Evolutionary conservation across 2,329 filamentous ascomycete species (phyloP).

Genomic region (Ophiostoma ulmi): DNA sequence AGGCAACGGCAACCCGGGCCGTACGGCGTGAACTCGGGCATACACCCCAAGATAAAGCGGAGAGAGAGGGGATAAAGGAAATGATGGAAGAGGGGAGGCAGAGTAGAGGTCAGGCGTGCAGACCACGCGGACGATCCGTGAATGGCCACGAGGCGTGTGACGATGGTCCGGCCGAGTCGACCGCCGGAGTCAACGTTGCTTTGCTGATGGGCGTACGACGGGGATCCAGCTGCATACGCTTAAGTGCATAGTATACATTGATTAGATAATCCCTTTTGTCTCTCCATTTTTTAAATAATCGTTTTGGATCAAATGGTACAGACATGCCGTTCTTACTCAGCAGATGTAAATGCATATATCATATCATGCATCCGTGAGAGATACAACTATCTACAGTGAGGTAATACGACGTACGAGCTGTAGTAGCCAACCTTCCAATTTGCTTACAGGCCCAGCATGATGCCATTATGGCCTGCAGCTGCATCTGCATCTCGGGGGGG

Average conservation of each 20-base stretch:
- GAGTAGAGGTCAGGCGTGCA: neutral
- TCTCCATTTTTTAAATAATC: no score
- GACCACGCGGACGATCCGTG: neutral
- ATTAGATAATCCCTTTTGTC: neutral
- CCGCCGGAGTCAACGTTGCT: constrained; percentile 18
- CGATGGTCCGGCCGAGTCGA: constrained; percentile 19
- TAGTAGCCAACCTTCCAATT: neutral
- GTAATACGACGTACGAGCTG: neutral
- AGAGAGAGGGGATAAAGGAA: neutral
- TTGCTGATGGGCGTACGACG: constrained; percentile 1
- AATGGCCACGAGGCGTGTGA: neutral
- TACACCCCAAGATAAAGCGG: neutral
- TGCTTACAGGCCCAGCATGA: neutral
- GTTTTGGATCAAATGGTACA: neutral
- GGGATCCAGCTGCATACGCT: neutral
- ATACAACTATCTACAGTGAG: neutral
- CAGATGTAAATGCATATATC: no score
- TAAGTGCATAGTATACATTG: neutral
- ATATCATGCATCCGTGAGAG: neutral
- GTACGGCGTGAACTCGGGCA: constrained; percentile 8
- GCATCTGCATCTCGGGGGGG: constrained; percentile 6
- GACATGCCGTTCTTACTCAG: neutral
- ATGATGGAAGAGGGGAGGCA: neutral
- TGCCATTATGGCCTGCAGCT: constrained; percentile 8
- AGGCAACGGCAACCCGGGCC: neutral